These are phyloP conservation scores for Prunus armeniaca DNA, from an alignment of 306 rosid genomes.

Conservation along the genomic window DNA sequence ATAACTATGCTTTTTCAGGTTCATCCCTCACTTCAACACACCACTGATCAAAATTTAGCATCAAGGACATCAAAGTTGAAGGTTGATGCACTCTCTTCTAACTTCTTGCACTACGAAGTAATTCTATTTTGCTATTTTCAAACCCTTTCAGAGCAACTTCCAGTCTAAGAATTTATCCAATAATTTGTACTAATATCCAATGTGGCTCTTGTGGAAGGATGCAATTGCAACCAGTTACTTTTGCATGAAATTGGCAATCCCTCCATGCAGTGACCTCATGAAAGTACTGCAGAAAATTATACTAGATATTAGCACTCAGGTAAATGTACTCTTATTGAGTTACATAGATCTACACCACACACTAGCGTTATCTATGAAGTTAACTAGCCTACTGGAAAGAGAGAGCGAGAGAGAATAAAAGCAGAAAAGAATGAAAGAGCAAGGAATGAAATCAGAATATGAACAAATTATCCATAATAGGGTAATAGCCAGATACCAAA, in stretches of 20 bases:
- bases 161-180: constrained; percentile 26
- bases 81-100: constrained; percentile 18
- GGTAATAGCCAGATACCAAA: background rate
- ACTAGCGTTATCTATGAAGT: constrained; percentile 14
- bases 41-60: background rate
- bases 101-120: constrained; percentile 17
- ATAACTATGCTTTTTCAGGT: constrained; percentile 5
- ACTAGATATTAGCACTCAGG: constrained; percentile 43
- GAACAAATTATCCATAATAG: background rate
- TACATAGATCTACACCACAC: constrained; percentile 30
- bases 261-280: constrained; percentile 45
- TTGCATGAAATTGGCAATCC: constrained; percentile 38
- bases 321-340: constrained; percentile 30
- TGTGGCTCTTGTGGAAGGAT: constrained; percentile 37
- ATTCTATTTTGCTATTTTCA: constrained; percentile 26
- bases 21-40: background rate
- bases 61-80: background rate
- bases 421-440: background rate
- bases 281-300: constrained; percentile 56
- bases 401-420: background rate
- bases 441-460: background rate
- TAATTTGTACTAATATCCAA: constrained; percentile 31
- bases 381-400: constrained; percentile 8
- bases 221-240: constrained; percentile 41
- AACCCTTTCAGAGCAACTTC: constrained; percentile 29